Evolutionary conservation across 2,329 filamentous ascomycete species (phyloP), one percentile per base, ranked within the genome.

Genomic region (Neonectria coccinea): DNA sequence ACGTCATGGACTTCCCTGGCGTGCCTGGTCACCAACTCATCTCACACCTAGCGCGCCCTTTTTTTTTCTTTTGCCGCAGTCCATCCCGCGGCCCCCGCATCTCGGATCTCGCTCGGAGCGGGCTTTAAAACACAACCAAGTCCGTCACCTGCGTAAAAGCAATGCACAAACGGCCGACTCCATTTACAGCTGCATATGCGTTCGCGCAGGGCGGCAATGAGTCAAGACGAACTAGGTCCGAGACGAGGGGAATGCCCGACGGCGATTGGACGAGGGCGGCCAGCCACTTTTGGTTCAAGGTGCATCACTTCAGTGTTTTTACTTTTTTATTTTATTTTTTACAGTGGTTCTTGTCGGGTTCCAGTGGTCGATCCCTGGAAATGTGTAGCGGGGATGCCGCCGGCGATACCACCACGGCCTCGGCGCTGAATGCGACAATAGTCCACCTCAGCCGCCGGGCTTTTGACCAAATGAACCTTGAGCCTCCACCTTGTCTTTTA

Each of bases 81-180:
- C 44, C 4, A 11, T 22, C 18, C 42, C 20, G 20, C 20, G 2
- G 2, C 45, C 45, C 45, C 45, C 45, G 45, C 25, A 50, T 50
- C 45, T 50, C 45, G 47, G 47, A 50, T 50, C 25, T 50, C 47
- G 27, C 25, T 50, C 27, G 47, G 47, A 29, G 25, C 16, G 27
- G 36, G 14, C 2, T 5, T 39, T 25, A 25, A 29, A 12, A 31
- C 29, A 11, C 22, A 22, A 22, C 22, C 22, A 22, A 22, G 22
- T 20, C 20, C 2, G 29, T 31, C 29, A 31, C 29, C 8, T 11
- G 29, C 29, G n/a, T 45, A 45, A 42, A 45, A 42, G 16, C 41
- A 42, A 42, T 42, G 41, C 18, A 18, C 41, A 44, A 44, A 9
- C 18, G 8, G 9, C n/a, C 3, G 41, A 11, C 41, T 44, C 41